Conservation (phyloP, 768 basidiomycete genomes). For the Tephrocybe sp. region DNA sequence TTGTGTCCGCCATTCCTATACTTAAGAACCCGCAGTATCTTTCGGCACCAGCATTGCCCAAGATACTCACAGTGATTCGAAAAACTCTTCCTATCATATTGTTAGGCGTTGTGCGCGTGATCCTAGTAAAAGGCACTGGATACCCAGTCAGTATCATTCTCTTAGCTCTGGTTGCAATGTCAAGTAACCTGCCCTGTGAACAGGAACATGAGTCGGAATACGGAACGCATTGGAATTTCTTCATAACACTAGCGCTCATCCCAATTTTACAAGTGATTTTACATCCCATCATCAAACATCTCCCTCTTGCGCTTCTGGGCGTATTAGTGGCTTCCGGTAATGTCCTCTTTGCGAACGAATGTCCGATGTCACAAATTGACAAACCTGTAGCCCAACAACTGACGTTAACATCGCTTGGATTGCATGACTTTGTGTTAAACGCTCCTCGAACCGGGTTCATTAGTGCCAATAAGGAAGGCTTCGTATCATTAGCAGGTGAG, state of each 20-base stretch:
- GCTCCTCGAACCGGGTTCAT: slow-evolving; percentile 64
- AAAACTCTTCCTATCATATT: slow-evolving; percentile 68
- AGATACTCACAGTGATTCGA: slow-evolving; percentile 47
- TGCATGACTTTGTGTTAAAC: slow-evolving; percentile 66
- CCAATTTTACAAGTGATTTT: slow-evolving; percentile 72
- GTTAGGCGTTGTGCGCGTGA: slow-evolving; percentile 74
- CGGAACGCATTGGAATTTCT: slow-evolving; percentile 98
- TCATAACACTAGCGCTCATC: slow-evolving; percentile 85
- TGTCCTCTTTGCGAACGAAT: neutral
- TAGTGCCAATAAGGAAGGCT: slow-evolving; percentile 89
- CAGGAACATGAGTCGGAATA: slow-evolving; percentile 96
- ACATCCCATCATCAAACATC: slow-evolving; percentile 58
- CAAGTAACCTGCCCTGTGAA: neutral
- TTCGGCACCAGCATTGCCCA: slow-evolving; percentile 45
- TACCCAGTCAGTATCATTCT: slow-evolving; percentile 68
- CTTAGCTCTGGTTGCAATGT: neutral
- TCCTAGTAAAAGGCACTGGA: slow-evolving; percentile 89
- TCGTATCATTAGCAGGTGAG: slow-evolving; percentile 75
- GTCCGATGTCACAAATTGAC: neutral
- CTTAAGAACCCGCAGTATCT: slow-evolving; percentile 63
- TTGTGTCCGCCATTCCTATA: slow-evolving; percentile 85
- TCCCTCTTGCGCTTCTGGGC: slow-evolving; percentile 65
- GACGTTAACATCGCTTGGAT: slow-evolving; percentile 49
- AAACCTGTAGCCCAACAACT: slow-evolving; percentile 65
- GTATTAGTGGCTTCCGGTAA: slow-evolving; percentile 58